Percentiles rank a stretch among this genome's conserved stretches.
phyloP scores from a whole-genome alignment of 805 yeast species.

The Saturnispora halmiae region DNA sequence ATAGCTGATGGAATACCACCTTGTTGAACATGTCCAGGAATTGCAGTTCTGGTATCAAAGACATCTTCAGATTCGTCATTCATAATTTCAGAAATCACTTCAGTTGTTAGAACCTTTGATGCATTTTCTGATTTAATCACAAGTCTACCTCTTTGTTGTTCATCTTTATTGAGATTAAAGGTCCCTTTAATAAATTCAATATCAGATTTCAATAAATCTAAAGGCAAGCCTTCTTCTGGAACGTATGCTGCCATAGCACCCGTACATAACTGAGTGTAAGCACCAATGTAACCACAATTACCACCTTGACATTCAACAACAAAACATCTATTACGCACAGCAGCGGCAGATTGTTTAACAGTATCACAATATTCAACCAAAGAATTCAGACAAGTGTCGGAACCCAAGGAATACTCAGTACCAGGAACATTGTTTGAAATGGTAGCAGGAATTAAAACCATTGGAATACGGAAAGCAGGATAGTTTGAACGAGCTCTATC shows the following conservation, averaged over 20 bases:
- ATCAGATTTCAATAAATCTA: slow-evolving; percentile 57
- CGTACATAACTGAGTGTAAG: slow-evolving; percentile 55
- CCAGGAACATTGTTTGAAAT: slow-evolving; percentile 78
- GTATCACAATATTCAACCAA: slow-evolving; percentile 67
- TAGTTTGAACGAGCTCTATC: slow-evolving; percentile 50
- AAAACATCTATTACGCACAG: slow-evolving; percentile 69
- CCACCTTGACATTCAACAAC: slow-evolving; percentile 85
- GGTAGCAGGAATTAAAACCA: slow-evolving; percentile 72
- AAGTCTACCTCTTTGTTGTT: slow-evolving; percentile 60
- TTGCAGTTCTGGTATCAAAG: slow-evolving; percentile 70
- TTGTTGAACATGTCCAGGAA: slow-evolving; percentile 84
- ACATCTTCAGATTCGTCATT: slow-evolving; percentile 53
- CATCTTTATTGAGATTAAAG: slow-evolving; percentile 54
- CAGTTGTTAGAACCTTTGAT: slow-evolving; percentile 57
- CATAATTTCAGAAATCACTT: slow-evolving; percentile 62
- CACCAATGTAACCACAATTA: slow-evolving; percentile 70
- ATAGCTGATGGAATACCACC: slow-evolving; percentile 72
- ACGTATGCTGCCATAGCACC: slow-evolving; percentile 71
- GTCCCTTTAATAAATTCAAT: slow-evolving; percentile 50
- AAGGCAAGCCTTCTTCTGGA: slow-evolving; percentile 60
- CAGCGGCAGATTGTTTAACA: slow-evolving; percentile 71
- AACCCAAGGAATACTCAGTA: slow-evolving; percentile 67
- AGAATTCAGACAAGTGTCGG: slow-evolving; percentile 67
- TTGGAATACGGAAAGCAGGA: slow-evolving; percentile 69
- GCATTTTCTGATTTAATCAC: slow-evolving; percentile 60